Conservation (phyloP, 2,329 filamentous ascomycete species). For the Cladosporium sp. region DNA sequence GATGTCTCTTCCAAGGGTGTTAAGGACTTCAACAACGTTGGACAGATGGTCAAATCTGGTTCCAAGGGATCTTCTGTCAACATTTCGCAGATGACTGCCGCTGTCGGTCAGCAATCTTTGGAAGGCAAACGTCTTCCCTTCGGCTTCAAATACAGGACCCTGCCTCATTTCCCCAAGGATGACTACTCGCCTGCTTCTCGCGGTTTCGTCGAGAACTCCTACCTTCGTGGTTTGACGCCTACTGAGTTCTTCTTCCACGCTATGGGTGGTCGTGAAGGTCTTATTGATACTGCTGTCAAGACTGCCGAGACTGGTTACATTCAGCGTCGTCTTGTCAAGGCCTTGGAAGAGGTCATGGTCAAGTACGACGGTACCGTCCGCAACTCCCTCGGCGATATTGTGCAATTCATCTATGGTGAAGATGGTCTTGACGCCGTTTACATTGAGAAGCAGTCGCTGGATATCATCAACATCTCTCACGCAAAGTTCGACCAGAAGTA, state of each 20-base stretch:
- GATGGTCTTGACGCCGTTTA: slow-evolving; percentile 91
- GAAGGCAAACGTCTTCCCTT: slow-evolving; percentile 99
- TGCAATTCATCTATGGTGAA: slow-evolving; percentile 97
- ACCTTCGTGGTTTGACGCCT: slow-evolving; percentile 90
- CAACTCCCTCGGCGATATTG: slow-evolving; percentile 93
- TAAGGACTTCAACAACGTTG: slow-evolving; percentile 94
- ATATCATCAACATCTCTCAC: slow-evolving; percentile 79
- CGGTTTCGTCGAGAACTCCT: slow-evolving; percentile 98
- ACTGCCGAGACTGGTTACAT: slow-evolving; percentile 99
- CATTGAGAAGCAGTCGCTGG: slow-evolving; percentile 90
- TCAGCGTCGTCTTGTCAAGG: slow-evolving; percentile 96
- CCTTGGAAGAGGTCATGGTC: slow-evolving; percentile 93
- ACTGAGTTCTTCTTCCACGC: slow-evolving; percentile 99
- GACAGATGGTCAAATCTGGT: slow-evolving; percentile 92
- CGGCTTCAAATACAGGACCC: slow-evolving; percentile 95
- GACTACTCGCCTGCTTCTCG: slow-evolving; percentile 97
- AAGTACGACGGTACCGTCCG: slow-evolving; percentile 97
- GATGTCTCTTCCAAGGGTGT: slow-evolving; percentile 86
- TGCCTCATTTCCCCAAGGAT: slow-evolving; percentile 98
- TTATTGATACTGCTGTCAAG: slow-evolving; percentile 99
- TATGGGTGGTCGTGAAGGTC: slow-evolving; percentile 99
- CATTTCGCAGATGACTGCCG: slow-evolving; percentile 98
- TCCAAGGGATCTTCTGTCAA: slow-evolving; percentile 99
- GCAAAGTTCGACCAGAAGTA: slow-evolving; percentile 77
- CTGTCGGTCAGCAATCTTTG: slow-evolving; percentile 96